Base-by-base conservation (phyloP, 768 basidiomycete species). In the Leucosporidium creatinivorum region DNA sequence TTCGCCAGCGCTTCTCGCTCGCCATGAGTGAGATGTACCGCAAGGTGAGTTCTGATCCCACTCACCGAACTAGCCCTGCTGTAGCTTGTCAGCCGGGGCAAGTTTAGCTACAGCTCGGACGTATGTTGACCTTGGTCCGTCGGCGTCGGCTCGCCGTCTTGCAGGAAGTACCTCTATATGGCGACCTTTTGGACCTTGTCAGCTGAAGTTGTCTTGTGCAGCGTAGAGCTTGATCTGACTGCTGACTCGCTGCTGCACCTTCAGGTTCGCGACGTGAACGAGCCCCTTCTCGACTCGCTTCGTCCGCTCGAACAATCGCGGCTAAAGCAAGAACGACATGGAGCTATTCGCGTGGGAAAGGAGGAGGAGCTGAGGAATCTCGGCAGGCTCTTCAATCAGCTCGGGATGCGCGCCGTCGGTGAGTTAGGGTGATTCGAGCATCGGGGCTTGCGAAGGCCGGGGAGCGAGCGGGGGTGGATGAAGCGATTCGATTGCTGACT, bases 151-250 rank as follows among this genome's bases (percentile, higher is more conserved):
- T 44, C 39, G 6, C 39, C 39, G 39, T 17, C 15, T 12, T 44
- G 39, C 39, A 62, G 18, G 76, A 77, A 57, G 76, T 77, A 12
- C 76, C 76, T 10, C 73, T 77, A 9, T 77, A 77, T 49, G 75
- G 76, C 2, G 73, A 76, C 47, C 62, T 77, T 26, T 61, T 77
- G 12, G 62, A 73, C 39, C 70, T 77, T 6, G 76, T 77, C 5
- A 69, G 51, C 9, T 17, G 75, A n/a, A n/a, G n/a, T n/a, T n/a
- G n/a, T n/a, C n/a, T n/a, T n/a, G n/a, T n/a, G n/a, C n/a, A n/a
- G n/a, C n/a, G n/a, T n/a, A n/a, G n/a, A n/a, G 19, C n/a, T 49
- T 28, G 49, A 31, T 13, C n/a, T 33, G 25, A 50, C 28, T 51
- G 39, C 36, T 49, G 12, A 56, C 19, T 25, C 51, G 49, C 62